These are phyloP conservation scores for Ceratopteris richardii DNA, from an alignment of 75 land plant species.

Conservation along the genomic window DNA sequence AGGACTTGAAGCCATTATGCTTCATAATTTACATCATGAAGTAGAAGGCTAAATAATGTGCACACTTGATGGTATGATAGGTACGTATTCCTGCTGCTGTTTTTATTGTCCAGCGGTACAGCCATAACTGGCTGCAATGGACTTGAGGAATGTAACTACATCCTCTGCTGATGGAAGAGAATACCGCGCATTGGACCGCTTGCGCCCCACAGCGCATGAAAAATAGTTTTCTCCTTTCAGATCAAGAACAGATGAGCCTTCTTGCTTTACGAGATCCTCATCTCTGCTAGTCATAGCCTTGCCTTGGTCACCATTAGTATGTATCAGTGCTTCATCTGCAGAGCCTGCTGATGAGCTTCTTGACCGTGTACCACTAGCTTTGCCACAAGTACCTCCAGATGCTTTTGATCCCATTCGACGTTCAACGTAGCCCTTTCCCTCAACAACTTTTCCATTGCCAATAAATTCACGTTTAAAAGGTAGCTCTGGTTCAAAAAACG, in stretches of 20 bases:
- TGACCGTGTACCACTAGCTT: no score
- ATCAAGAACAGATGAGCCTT: constrained; percentile 27
- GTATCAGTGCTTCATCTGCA: background rate
- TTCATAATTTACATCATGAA: no score
- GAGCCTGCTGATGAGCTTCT: constrained; percentile 1
- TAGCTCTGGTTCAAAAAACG: constrained; percentile 45
- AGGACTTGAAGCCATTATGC: no score
- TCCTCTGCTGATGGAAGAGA: constrained; percentile 23
- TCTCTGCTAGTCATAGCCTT: no score
- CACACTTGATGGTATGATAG: no score
- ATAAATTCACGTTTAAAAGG: constrained; percentile 25
- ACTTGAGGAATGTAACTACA: constrained; percentile 17
- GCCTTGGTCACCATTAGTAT: no score
- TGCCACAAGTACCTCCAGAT: no score
- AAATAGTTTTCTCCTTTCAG: constrained; percentile 28
- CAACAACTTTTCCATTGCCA: background rate
- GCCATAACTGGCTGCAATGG: constrained; percentile 8
- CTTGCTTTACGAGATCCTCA: constrained; percentile 8
- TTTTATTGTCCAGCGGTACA: no score
- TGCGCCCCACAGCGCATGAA: constrained; percentile 30
- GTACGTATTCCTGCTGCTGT: no score
- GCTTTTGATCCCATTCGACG: no score
- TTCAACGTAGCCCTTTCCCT: no score
- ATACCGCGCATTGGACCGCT: constrained; percentile 24
- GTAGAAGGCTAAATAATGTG: no score